Conservation (phyloP, 1,284 basidiomycete species). For the Volvariella surrecta region DNA sequence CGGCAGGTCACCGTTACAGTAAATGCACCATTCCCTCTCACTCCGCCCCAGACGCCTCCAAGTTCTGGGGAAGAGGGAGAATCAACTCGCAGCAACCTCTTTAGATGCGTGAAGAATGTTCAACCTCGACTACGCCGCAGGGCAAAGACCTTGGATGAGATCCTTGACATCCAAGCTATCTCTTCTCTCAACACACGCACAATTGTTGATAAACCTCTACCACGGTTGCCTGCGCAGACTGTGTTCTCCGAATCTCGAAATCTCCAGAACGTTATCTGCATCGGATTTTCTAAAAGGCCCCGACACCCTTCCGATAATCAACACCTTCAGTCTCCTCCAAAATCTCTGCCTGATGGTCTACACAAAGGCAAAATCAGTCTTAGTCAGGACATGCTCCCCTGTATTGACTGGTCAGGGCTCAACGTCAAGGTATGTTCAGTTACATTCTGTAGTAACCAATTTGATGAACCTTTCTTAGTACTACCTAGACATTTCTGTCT, state of each 20-base stretch:
- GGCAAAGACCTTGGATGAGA: constrained; percentile 11
- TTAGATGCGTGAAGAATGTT: constrained; percentile 30
- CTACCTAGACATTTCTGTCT: constrained; percentile 59
- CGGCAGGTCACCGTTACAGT: constrained; percentile 46
- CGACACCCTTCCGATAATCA: constrained; percentile 26
- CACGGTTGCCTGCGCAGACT: constrained; percentile 32
- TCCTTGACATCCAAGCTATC: constrained; percentile 5
- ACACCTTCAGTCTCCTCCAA: constrained; percentile 36
- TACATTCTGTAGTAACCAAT: constrained; percentile 7
- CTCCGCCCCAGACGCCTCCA: constrained; percentile 37
- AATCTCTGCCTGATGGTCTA: constrained; percentile 53
- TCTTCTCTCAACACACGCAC: background rate
- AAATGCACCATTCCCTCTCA: constrained; percentile 25
- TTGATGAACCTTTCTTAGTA: constrained; percentile 33
- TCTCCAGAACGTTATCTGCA: constrained; percentile 42
- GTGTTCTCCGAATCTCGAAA: constrained; percentile 39
- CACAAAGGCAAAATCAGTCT: constrained; percentile 49
- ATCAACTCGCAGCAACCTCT: constrained; percentile 24
- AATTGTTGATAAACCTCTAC: constrained; percentile 32
- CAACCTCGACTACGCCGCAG: constrained; percentile 19
- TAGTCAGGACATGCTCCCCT: constrained; percentile 50
- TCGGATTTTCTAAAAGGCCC: constrained; percentile 64
- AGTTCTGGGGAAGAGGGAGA: constrained; percentile 42
- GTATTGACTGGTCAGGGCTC: constrained; percentile 56
- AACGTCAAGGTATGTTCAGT: constrained; percentile 46